Base-by-base conservation (phyloP, 192 early-diverging fungal species). In the Podila epicladia region DNA sequence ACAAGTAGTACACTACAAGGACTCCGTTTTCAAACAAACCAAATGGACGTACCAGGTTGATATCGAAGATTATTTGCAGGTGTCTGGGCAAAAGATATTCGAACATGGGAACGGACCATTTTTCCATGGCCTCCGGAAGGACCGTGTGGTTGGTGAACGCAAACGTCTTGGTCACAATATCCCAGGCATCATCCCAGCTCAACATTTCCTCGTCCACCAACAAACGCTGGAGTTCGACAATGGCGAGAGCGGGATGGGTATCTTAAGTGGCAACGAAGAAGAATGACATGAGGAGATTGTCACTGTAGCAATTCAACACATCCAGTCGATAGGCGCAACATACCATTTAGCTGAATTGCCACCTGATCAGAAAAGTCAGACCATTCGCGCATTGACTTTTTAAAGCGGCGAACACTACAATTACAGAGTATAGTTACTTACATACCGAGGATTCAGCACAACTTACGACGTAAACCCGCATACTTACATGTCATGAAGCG, bases 131-230 rank as follows among this genome's bases (percentile, higher is more conserved):
- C 86, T 99, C 98, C 62, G 98, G 98, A 65, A 99, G 90, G 22
- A 99, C 95, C 4, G 98, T 99, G 88, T 99, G 98, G 87, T 99
- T 99, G 82, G 98, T 99, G 83, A 97, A 98, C 22, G 95, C 97
- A 88, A 97, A 98, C 2, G 93, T 95, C 74, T 87, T 90, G 58
- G 92, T 97, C 24, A 91, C 91, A 67, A 94, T 93, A n/a, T 88
- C 89, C 97, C 96, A 99, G 29, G 98, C 96, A 65, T 92, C 91
- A 84, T 98, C 98, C 98, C 98, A 99, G 50, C 73, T 84, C 61
- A 99, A 82, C 72, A 77, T 69, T 83, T 98, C 96, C 37, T 95
- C 90, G 85, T 99, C 98, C 6, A 99, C 88, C 68, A 99, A 85
- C 28, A 98, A 88, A 73, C 98, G 91, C 86, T 96, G 93, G 61